Evolutionary conservation across 2,329 filamentous ascomycete genomes (phyloP).

Genomic region (Colletotrichum liriopes): DNA sequence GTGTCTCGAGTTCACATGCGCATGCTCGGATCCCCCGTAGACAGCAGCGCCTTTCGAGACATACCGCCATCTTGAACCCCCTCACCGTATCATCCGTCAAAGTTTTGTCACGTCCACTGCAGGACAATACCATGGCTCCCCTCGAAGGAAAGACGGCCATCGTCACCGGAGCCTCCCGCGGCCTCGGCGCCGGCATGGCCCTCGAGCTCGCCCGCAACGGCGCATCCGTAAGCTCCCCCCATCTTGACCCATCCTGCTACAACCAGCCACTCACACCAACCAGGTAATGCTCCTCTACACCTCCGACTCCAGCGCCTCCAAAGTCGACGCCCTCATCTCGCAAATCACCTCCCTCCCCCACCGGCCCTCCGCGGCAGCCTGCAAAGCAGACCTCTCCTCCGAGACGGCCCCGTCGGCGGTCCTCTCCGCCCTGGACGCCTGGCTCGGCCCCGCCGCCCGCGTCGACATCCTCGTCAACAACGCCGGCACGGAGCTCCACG

Average conservation of each 20-base stretch:
- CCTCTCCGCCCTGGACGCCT: conserved; percentile 51
- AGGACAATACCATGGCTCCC: neutral
- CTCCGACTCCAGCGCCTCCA: conserved; percentile 40
- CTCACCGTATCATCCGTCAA: too few relatives aligned
- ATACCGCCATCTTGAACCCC: too few relatives aligned
- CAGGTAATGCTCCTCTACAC: conserved; percentile 45
- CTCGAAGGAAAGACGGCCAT: conserved; percentile 45
- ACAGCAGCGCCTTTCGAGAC: too few relatives aligned
- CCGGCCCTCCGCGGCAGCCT: too few relatives aligned
- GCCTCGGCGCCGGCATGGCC: conserved; percentile 46
- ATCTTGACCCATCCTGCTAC: neutral
- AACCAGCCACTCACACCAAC: neutral
- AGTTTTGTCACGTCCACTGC: too few relatives aligned
- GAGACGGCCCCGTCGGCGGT: conserved; percentile 47
- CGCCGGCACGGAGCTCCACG: conserved; percentile 55
- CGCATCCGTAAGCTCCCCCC: conserved; percentile 43
- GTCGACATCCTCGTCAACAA: conserved; percentile 58
- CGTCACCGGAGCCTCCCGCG: conserved; percentile 47
- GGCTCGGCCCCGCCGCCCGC: conserved; percentile 35
- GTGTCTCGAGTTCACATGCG: too few relatives aligned
- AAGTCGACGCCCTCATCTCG: conserved; percentile 34
- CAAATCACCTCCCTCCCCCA: conserved; percentile 39
- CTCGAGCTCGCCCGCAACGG: conserved; percentile 46
- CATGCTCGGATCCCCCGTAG: too few relatives aligned
- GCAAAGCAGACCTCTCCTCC: too few relatives aligned